phyloP scores from a whole-genome alignment of 108 stramenopile species.

The Cylindrotheca fusiformis region DNA sequence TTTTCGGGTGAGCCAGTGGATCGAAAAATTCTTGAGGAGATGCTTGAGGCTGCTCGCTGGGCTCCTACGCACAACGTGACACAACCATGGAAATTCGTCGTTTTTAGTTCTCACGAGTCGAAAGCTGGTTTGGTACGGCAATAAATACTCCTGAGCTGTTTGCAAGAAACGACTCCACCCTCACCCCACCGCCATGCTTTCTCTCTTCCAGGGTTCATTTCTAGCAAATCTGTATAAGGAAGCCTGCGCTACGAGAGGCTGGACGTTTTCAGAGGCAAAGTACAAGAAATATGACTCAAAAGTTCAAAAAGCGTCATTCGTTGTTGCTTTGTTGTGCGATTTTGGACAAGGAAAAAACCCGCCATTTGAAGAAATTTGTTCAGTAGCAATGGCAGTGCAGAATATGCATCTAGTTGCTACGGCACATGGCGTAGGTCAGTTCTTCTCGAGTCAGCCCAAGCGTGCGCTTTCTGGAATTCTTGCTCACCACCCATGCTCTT shows the following conservation, averaged over 20 bases:
- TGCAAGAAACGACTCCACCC: no score
- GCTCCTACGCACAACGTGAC: slow-evolving; percentile 42
- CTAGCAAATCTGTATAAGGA: slow-evolving; percentile 28
- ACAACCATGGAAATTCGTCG: slow-evolving; percentile 39
- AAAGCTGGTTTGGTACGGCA: slow-evolving; percentile 9
- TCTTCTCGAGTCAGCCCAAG: no score
- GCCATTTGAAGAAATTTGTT: slow-evolving; percentile 32
- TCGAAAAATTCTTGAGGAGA: slow-evolving; percentile 24
- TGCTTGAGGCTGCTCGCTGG: slow-evolving; percentile 40
- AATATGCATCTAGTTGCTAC: slow-evolving; percentile 39
- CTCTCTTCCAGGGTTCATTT: slow-evolving; percentile 1
- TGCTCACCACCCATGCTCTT: no score
- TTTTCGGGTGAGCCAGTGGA: slow-evolving; percentile 22
- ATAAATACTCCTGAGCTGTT: background rate
- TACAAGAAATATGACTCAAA: slow-evolving; percentile 29
- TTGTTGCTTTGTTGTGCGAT: slow-evolving; percentile 30
- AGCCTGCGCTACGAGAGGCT: slow-evolving; percentile 6
- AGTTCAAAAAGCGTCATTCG: slow-evolving; percentile 28
- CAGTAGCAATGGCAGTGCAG: slow-evolving; percentile 39
- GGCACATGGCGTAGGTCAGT: slow-evolving; percentile 35
- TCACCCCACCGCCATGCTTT: background rate
- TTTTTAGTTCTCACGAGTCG: slow-evolving; percentile 21
- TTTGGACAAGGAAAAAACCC: slow-evolving; percentile 20
- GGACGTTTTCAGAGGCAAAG: slow-evolving; percentile 28
- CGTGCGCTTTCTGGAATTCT: no score